Evolutionary conservation across 1,139 yeast species (phyloP).

Genomic region (Lodderomyces orthopsilosis): DNA sequence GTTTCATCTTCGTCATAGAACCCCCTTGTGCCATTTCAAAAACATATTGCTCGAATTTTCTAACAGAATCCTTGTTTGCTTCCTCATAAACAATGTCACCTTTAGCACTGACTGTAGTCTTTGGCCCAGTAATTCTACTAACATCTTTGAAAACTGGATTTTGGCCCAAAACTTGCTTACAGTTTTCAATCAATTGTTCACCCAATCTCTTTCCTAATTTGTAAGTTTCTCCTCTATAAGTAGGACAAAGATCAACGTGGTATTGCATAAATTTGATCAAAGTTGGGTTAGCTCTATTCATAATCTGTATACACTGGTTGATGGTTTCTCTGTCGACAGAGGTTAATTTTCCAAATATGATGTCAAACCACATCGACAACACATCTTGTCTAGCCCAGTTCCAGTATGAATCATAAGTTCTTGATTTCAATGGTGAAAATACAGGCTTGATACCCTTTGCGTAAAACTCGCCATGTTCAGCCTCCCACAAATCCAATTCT

Average conservation of each 20-base stretch:
- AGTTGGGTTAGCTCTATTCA: constrained; percentile 96
- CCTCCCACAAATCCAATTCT: constrained; percentile 89
- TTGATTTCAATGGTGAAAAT: constrained; percentile 88
- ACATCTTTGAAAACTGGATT: constrained; percentile 96
- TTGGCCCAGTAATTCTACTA: constrained; percentile 90
- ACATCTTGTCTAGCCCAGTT: constrained; percentile 99
- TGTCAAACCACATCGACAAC: constrained; percentile 88
- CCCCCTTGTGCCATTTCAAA: constrained; percentile 97
- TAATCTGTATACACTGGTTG: constrained; percentile 91
- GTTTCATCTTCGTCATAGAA: constrained; percentile 62
- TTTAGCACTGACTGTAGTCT: constrained; percentile 80
- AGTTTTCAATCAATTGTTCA: constrained; percentile 90
- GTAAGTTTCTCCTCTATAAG: constrained; percentile 83
- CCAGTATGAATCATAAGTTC: constrained; percentile 97
- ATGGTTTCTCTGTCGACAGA: constrained; percentile 95
- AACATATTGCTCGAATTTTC: constrained; percentile 94
- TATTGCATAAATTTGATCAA: constrained; percentile 96
- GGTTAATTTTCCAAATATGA: constrained; percentile 87
- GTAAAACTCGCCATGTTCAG: constrained; percentile 93
- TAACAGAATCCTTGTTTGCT: constrained; percentile 82
- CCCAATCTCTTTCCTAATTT: constrained; percentile 87
- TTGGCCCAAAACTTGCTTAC: constrained; percentile 77
- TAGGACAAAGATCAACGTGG: constrained; percentile 91
- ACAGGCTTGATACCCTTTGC: constrained; percentile 89
- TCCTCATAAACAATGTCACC: constrained; percentile 86